A percentile compares a stretch with the other conserved stretches of the same genome.
Conservation (phyloP, 2,329 filamentous ascomycete genomes). For the Trichoderma cornu-damae region DNA sequence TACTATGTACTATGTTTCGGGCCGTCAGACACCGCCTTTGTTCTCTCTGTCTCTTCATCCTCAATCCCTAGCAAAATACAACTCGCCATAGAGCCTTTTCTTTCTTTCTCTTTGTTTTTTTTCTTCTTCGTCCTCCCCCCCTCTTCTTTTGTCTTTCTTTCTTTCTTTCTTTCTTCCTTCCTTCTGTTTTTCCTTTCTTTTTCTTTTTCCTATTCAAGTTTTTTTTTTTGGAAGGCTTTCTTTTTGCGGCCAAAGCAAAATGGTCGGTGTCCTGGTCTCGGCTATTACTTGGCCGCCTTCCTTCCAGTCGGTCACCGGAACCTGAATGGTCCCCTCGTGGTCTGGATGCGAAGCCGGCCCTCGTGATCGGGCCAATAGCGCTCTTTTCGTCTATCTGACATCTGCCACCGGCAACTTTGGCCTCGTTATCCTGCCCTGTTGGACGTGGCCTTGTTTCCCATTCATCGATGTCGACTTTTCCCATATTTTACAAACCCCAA, state of each 20-base stretch:
- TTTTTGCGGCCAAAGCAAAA: background rate
- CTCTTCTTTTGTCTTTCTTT: too few relatives aligned
- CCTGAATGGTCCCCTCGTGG: conserved; percentile 14
- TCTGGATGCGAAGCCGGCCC: conserved; percentile 7
- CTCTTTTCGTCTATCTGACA: conserved; percentile 10
- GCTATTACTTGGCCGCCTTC: conserved; percentile 1
- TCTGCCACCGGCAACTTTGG: background rate
- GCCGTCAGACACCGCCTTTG: too few relatives aligned
- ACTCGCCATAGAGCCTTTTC: too few relatives aligned
- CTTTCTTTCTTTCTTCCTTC: too few relatives aligned
- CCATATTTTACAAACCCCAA: too few relatives aligned
- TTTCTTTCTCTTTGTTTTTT: too few relatives aligned
- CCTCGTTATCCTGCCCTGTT: conserved; percentile 2
- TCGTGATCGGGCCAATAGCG: conserved; percentile 19
- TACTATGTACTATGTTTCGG: too few relatives aligned
- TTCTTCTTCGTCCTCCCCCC: too few relatives aligned
- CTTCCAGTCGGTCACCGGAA: conserved; percentile 18
- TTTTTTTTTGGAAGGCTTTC: background rate
- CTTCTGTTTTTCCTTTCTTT: too few relatives aligned
- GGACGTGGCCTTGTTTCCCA: background rate
- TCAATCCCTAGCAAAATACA: too few relatives aligned
- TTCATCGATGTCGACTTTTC: too few relatives aligned
- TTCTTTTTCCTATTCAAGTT: background rate
- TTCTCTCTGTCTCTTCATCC: too few relatives aligned
- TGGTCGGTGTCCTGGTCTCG: background rate